Evolutionary conservation across 78 protist genomes (phyloP).

Genomic region (Dictyostelium firmibasis): DNA sequence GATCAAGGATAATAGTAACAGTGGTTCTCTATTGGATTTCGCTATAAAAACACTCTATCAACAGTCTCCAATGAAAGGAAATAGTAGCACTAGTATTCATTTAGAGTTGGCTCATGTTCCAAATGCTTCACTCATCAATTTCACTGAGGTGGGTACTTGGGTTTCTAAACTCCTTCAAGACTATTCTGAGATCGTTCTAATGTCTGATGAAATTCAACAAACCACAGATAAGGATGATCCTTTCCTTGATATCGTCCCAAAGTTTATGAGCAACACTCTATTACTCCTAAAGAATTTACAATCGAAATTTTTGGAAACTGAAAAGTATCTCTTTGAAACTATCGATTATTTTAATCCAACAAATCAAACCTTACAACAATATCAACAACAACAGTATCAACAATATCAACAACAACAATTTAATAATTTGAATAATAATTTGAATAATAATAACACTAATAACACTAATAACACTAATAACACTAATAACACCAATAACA

Average conservation of each 20-base stretch:
- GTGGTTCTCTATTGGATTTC: slow-evolving; percentile 52
- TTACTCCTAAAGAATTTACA: background rate
- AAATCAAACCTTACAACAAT: background rate
- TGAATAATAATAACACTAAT: background rate
- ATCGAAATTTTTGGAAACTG: background rate
- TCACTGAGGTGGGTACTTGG: slow-evolving; percentile 25
- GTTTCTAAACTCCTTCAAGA: background rate
- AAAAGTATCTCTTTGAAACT: slow-evolving; percentile 23
- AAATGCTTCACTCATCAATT: slow-evolving; percentile 51
- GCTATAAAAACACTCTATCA: slow-evolving; percentile 50
- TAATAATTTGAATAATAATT: background rate
- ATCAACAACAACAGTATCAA: slow-evolving; percentile 7
- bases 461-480: background rate
- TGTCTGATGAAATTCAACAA: slow-evolving; percentile 27
- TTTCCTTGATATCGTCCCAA: slow-evolving; percentile 12
- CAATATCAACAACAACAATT: slow-evolving; percentile 1
- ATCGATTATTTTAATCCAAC: slow-evolving; percentile 57
- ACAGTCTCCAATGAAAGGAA: background rate
- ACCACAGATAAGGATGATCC: slow-evolving; percentile 56
- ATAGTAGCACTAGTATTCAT: background rate
- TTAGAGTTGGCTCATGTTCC: slow-evolving; percentile 43
- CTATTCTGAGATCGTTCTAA: background rate
- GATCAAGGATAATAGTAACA: slow-evolving; percentile 28
- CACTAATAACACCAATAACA: background rate
- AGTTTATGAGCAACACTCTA: background rate